These are phyloP conservation scores for Furcasterigmium furcatum DNA, from an alignment of 2,329 filamentous ascomycete species.

Conservation along the genomic window DNA sequence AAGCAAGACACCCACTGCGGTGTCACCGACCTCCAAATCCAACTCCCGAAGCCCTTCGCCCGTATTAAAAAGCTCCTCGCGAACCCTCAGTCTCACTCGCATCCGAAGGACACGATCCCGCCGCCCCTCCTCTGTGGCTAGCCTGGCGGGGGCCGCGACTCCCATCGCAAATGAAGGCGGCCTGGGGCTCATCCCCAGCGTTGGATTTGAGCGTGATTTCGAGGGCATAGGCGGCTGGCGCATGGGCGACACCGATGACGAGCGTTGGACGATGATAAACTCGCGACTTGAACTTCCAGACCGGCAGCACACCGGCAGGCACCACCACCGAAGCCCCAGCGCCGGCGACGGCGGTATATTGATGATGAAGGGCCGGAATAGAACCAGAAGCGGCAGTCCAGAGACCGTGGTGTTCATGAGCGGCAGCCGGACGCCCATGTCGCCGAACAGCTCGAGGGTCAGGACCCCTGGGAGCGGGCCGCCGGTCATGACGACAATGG, in stretches of 20 bases:
- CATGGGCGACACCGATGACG: slow-evolving; percentile 33
- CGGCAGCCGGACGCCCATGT: slow-evolving; percentile 16
- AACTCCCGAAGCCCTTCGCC: neutral
- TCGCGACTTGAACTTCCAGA: slow-evolving; percentile 48
- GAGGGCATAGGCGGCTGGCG: slow-evolving; percentile 60
- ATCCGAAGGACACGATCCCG: slow-evolving; percentile 3
- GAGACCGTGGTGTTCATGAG: slow-evolving; percentile 19
- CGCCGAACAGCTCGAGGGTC: slow-evolving; percentile 45
- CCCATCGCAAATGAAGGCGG: slow-evolving; percentile 22
- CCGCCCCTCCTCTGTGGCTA: slow-evolving; percentile 1
- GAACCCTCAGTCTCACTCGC: slow-evolving; percentile 4
- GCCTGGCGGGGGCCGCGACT: slow-evolving; percentile 9
- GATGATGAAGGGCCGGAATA: slow-evolving; percentile 37
- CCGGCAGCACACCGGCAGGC: slow-evolving; percentile 27
- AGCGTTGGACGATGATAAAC: slow-evolving; percentile 48
- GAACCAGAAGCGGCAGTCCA: slow-evolving; percentile 29
- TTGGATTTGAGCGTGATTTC: slow-evolving; percentile 53
- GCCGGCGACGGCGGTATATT: slow-evolving; percentile 34
- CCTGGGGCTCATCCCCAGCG: slow-evolving; percentile 39
- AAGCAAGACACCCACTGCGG: slow-evolving; percentile 10
- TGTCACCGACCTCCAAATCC: slow-evolving; percentile 1
- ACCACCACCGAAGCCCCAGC: slow-evolving; percentile 40
- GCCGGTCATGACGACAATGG: slow-evolving; percentile 22
- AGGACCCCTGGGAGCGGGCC: slow-evolving; percentile 40
- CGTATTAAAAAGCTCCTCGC: neutral